Evolutionary conservation across 2,329 filamentous ascomycete genomes (phyloP).

Genomic region (Onygena corvina): DNA sequence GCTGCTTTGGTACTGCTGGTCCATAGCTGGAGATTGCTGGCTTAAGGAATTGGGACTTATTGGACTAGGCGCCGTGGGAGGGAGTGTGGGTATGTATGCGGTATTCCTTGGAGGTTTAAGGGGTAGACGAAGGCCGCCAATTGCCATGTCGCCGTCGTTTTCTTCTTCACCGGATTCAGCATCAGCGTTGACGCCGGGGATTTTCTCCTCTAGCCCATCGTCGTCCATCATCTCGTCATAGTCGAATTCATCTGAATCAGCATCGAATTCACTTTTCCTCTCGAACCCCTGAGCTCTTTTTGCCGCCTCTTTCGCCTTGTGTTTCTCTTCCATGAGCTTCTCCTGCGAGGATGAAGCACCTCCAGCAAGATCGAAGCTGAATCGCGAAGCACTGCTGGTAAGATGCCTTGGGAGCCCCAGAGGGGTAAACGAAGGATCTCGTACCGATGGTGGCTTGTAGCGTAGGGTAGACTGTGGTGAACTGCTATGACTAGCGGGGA

Average conservation of each 20-base stretch:
- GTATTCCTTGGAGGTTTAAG: neutral
- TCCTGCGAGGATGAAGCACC: slow-evolving; percentile 49
- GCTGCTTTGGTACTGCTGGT: neutral
- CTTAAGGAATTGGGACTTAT: neutral
- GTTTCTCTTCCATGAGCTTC: slow-evolving; percentile 50
- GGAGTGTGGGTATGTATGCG: slow-evolving; percentile 23
- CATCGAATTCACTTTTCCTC: slow-evolving; percentile 29
- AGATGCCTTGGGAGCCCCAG: slow-evolving; percentile 36
- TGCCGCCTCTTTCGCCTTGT: slow-evolving; percentile 43
- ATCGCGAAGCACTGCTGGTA: slow-evolving; percentile 49
- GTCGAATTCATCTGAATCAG: slow-evolving; percentile 29
- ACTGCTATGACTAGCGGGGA: neutral
- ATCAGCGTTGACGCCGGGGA: slow-evolving; percentile 39
- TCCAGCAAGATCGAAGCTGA: slow-evolving; percentile 52
- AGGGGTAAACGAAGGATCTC: slow-evolving; percentile 18
- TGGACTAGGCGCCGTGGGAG: slow-evolving; percentile 25
- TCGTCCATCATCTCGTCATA: slow-evolving; percentile 36
- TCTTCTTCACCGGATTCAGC: slow-evolving; percentile 32
- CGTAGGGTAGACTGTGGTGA: slow-evolving; percentile 3
- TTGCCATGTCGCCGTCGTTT: slow-evolving; percentile 9
- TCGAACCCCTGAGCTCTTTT: slow-evolving; percentile 24
- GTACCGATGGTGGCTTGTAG: slow-evolving; percentile 9
- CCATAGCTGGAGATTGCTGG: neutral
- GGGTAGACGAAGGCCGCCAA: neutral
- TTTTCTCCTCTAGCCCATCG: slow-evolving; percentile 35